Evolutionary conservation across 495 filamentous ascomycete genomes (phyloP), one percentile per base, ranked within the genome.

Genomic region (Xylaria longipes): DNA sequence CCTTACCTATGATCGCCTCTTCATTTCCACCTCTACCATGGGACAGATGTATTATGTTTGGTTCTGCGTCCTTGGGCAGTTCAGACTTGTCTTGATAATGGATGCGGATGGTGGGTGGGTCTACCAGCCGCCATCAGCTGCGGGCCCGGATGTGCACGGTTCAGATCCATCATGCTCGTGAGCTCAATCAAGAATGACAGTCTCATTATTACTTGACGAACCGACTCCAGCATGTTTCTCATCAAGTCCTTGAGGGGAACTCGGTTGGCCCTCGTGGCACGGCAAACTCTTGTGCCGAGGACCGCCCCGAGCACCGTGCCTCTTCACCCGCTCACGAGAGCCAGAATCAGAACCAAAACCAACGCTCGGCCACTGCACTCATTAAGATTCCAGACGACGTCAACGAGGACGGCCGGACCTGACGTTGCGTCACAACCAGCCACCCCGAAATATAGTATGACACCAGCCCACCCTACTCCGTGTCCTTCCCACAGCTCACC

Each of bases 381-480:
- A 8, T 25, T 66, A 27, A 72, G 74, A 68, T 74, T 73, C 20
- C 45, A 74, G 37, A 58, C 76, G 1, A 76, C 72, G 1, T 43
- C 71, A 39, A 9, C 65, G 5, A 76, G 41, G n/a, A 50, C 65
- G 54, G 41, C 71, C 1, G 52, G 12, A 39, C 52, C 72, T 9
- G n/a, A 33, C 9, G 1, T 29, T 6, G 31, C 6, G 1, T 8
- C 31, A 25, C 46, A 68, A 39, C 65, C 48, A 20, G 50, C 70
- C 11, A 3, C 52, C 14, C 64, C 58, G 1, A 72, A 71, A 35
- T 72, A 41, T 52, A 46, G 76, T 78, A 58, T 11, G 69, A 20
- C 12, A 7, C 12, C 50, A 8, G 12, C 41, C 20, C 7, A 22
- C 15, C 35, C 9, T 1, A 0, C n/a, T 27, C 0, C 22, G 37